Conservation (phyloP, 495 filamentous ascomycete genomes). For the Hyphodiscus hymeniophilus region DNA sequence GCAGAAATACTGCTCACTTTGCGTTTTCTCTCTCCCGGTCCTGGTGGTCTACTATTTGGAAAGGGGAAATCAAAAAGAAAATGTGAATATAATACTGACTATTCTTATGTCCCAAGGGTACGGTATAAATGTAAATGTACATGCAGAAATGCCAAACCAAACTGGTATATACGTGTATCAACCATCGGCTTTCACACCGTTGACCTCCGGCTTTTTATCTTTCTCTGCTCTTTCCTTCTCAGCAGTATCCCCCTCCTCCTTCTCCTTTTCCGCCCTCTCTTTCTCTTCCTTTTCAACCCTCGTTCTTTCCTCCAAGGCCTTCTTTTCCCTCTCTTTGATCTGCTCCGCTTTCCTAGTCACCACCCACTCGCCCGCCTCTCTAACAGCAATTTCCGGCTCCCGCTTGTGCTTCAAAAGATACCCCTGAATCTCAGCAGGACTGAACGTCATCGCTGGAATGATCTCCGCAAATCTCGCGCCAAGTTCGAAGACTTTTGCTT, state of each 20-base stretch:
- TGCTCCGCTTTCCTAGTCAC: constrained; percentile 47
- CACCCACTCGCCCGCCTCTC: constrained; percentile 49
- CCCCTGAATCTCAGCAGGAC: constrained; percentile 72
- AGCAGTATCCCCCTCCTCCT: constrained; percentile 6
- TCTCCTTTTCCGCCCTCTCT: constrained; percentile 22
- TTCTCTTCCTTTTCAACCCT: constrained; percentile 29
- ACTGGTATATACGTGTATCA: not conserved
- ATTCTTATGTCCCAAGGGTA: too few species aligned
- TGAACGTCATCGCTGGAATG: constrained; percentile 57
- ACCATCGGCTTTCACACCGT: not conserved
- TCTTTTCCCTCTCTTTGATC: constrained; percentile 36
- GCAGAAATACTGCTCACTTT: too few species aligned
- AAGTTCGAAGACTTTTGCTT: constrained; percentile 30
- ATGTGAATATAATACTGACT: too few species aligned
- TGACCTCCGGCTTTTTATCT: not conserved
- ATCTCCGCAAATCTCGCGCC: constrained; percentile 49
- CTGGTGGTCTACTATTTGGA: too few species aligned
- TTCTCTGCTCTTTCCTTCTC: not conserved
- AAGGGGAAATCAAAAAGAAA: too few species aligned
- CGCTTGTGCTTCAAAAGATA: constrained; percentile 63
- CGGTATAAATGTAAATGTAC: too few species aligned
- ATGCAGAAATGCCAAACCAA: too few species aligned
- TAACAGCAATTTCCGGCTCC: constrained; percentile 50
- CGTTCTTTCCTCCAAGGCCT: constrained; percentile 31
- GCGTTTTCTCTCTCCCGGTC: too few species aligned